Conservation (phyloP, 495 filamentous ascomycete species). For the Amphirosellinia nigrospora region DNA sequence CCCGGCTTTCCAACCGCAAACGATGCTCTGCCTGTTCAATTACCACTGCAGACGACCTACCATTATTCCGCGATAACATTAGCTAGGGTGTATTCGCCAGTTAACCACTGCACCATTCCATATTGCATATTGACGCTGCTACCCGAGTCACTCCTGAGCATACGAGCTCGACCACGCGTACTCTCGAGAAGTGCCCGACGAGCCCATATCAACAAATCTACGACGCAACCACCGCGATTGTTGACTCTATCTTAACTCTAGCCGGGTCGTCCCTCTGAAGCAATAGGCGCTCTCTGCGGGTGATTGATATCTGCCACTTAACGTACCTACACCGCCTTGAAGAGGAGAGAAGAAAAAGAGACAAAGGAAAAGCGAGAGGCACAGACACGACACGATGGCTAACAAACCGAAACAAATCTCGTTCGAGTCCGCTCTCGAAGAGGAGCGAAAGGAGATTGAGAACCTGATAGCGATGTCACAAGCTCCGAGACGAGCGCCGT, state of each 20-base stretch:
- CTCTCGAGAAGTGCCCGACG: neutral
- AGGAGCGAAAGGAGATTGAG: constrained; percentile 74
- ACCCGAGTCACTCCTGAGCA: constrained; percentile 2
- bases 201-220: neutral
- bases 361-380: neutral
- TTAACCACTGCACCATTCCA: neutral
- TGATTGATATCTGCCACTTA: neutral
- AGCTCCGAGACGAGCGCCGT: constrained; percentile 42
- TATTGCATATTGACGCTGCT: neutral
- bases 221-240: neutral
- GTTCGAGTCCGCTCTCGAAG: constrained; percentile 72
- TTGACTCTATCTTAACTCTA: neutral
- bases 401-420: constrained; percentile 55
- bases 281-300: neutral
- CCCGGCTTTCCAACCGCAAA: constrained; percentile 29
- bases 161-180: constrained; percentile 10
- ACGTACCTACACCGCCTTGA: neutral
- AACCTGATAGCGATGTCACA: constrained; percentile 57
- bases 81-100: constrained; percentile 13
- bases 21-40: constrained; percentile 39
- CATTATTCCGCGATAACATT: constrained; percentile 44
- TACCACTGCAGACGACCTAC: constrained; percentile 41
- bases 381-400: constrained; percentile 29
- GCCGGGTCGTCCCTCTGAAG: too few species aligned
- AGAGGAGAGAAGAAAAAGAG: neutral